A percentile compares a stretch with the other conserved stretches of the same genome.
Conservation (phyloP, 441 rosid species). For the Gossypium gossypioides region DNA sequence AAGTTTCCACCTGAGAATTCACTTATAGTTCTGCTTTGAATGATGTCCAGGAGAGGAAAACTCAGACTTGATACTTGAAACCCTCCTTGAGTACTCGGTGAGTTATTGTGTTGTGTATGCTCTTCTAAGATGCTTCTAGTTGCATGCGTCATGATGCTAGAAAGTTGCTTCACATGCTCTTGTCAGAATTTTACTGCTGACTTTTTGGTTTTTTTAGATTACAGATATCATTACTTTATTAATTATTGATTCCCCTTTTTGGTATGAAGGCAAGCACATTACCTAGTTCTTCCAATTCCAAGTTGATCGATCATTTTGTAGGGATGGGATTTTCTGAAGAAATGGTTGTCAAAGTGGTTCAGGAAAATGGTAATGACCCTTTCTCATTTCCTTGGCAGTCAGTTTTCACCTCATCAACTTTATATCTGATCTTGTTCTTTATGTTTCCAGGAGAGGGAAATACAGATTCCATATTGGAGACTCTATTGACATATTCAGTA, state of each 20-base stretch:
- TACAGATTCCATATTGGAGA: conserved; percentile 46
- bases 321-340: conserved; percentile 64
- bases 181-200: neutral
- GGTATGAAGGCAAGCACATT: conserved; percentile 33
- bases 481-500: conserved; percentile 51
- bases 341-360: conserved; percentile 47
- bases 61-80: conserved; percentile 43
- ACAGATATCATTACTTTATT: neutral
- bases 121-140: neutral
- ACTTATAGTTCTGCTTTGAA: conserved; percentile 13
- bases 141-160: conserved; percentile 8
- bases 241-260: conserved; percentile 7
- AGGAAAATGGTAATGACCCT: conserved; percentile 48
- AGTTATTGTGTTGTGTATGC: neutral
- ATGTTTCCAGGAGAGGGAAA: conserved; percentile 49
- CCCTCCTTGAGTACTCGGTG: conserved; percentile 48
- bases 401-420: neutral
- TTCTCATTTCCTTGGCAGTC: conserved; percentile 1
- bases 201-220: neutral
- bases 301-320: conserved; percentile 50
- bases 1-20: conserved; percentile 8
- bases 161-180: neutral
- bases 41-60: conserved; percentile 52
- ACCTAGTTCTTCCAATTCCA: conserved; percentile 55
- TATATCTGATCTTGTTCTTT: conserved; percentile 13